These are phyloP conservation scores for Skeletonema grethae DNA, from an alignment of 108 stramenopile genomes.

Conservation along the genomic window DNA sequence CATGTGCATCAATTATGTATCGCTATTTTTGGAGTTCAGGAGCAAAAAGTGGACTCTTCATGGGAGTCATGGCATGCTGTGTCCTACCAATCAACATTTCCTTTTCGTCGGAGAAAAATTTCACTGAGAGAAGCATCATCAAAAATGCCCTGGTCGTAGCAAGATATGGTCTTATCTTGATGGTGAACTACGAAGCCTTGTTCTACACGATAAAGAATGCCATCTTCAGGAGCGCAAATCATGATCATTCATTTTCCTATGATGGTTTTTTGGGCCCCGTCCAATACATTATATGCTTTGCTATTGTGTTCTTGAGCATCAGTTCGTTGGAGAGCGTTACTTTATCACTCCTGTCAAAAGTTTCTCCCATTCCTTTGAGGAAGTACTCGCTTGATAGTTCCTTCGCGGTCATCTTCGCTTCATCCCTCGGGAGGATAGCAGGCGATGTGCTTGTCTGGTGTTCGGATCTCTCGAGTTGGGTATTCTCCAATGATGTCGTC, in stretches of 20 bases:
- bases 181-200: slow-evolving; percentile 49
- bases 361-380: slow-evolving; percentile 28
- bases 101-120: slow-evolving; percentile 21
- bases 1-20: slow-evolving; percentile 30
- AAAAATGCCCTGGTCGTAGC: slow-evolving; percentile 20
- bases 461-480: slow-evolving; percentile 33
- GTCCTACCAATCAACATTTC: slow-evolving; percentile 37
- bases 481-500: slow-evolving; percentile 29
- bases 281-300: slow-evolving; percentile 31
- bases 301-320: slow-evolving; percentile 27
- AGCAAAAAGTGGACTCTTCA: slow-evolving; percentile 27
- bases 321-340: slow-evolving; percentile 26
- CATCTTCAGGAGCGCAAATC: slow-evolving; percentile 10
- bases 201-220: slow-evolving; percentile 17
- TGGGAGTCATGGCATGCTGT: slow-evolving; percentile 26
- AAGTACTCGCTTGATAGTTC: slow-evolving; percentile 38
- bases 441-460: slow-evolving; percentile 29
- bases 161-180: slow-evolving; percentile 32
- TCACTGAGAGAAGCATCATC: slow-evolving; percentile 9
- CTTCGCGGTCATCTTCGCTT: slow-evolving; percentile 32
- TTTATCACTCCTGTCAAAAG: slow-evolving; percentile 44
- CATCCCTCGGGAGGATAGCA: slow-evolving; percentile 23
- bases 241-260: slow-evolving; percentile 18
- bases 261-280: slow-evolving; percentile 31
- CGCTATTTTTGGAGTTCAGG: slow-evolving; percentile 46